Base-by-base conservation (phyloP, 192 early-diverging fungal genomes). In the Backusella liffmaniae region DNA sequence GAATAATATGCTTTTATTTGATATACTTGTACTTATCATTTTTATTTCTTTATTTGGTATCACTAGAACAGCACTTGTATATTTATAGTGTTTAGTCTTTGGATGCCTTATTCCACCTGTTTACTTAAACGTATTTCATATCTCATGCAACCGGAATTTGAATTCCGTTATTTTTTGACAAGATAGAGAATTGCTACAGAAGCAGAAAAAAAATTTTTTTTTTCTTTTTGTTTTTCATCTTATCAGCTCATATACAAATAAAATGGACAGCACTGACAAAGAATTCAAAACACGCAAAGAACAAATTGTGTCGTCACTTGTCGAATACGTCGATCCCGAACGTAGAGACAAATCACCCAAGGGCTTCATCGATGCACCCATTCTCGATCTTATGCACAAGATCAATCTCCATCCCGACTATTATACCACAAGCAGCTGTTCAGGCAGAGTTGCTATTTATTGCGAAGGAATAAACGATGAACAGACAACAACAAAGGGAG, bases 371-470 rank as follows among this genome's bases (percentile, higher is more conserved):
- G 87, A 88, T 73, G 86, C 76, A 39, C 83, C 87, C 8, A 84
- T 88, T 41, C 41, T 85, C 16, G 82, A 82, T 12, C 66, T 88
- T 12, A 85, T 87, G 42, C 67, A 83, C 4, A 74, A 87, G 18
- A 78, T 88, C 73, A 88, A 88, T 71, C 76, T 67, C 35, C 87
- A 88, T 73, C 71, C 83, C 1, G 84, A 87, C 73, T 88, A 87
- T 80, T 82, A 85, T 35, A 87, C 86, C 35, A 87, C 86, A 4
- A 86, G 84, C 30, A 84, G 84, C 5, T 88, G 87, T 73, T 88
- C 87, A 5, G 87, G 87, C 9, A 77, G 86, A 46, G 76, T 87
- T 30, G 83, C 86, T 30, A 79, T 87, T 29, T 87, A 86, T 66
- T 80, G 82, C 32, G 86, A 84, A 34, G 82, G 84, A 15, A n/a